Conservation (phyloP, 768 basidiomycete species). For the Dentipellis fragilis region DNA sequence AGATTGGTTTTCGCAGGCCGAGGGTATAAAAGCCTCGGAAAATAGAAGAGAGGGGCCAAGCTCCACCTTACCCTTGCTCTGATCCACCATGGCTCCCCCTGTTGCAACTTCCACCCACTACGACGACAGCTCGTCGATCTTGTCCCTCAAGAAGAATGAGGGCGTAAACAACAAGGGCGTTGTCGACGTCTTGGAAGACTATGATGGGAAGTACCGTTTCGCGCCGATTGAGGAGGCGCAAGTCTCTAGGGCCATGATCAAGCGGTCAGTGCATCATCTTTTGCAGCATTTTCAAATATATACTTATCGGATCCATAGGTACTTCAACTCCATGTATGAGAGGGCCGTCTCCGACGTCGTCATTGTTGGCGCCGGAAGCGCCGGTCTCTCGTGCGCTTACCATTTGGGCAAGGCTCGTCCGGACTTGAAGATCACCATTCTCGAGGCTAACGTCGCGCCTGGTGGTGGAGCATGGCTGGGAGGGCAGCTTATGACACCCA, state of each 20-base stretch:
- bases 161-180: constrained; percentile 13
- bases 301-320: constrained; percentile 28
- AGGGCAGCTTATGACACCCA: constrained; percentile 70
- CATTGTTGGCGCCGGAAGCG: constrained; percentile 60
- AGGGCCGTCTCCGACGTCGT: constrained; percentile 69
- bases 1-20: neutral
- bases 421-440: constrained; percentile 53
- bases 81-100: constrained; percentile 26
- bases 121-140: constrained; percentile 3
- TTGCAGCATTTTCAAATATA: neutral
- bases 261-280: constrained; percentile 30
- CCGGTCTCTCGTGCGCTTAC: constrained; percentile 67
- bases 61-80: neutral
- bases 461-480: constrained; percentile 69
- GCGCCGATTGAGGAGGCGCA: constrained; percentile 70
- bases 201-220: constrained; percentile 55
- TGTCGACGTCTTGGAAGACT: constrained; percentile 39
- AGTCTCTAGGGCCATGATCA: constrained; percentile 70
- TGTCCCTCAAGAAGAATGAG: constrained; percentile 17
- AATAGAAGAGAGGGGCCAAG: neutral
- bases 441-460: constrained; percentile 71
- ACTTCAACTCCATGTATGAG: constrained; percentile 67
- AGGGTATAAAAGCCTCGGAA: neutral
- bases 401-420: constrained; percentile 57
- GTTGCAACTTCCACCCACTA: constrained; percentile 20